Evolutionary conservation across 1,284 basidiomycete genomes (phyloP).

Genomic region (Trichosporon inkin): DNA sequence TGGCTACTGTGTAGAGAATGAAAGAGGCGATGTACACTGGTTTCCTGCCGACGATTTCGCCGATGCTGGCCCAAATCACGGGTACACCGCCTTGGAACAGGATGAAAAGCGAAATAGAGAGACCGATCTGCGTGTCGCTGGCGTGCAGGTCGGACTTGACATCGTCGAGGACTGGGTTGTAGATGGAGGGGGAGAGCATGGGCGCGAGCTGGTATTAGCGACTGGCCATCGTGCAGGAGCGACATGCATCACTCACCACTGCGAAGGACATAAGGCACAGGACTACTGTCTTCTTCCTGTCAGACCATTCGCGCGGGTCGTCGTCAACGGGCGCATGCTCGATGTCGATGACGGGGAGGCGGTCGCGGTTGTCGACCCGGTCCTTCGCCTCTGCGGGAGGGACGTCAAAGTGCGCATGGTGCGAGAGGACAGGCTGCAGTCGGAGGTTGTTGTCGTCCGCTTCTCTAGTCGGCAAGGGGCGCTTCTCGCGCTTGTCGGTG

Average conservation of each 20-base stretch:
- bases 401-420: constrained; percentile 27
- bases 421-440: constrained; percentile 7
- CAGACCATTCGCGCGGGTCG: constrained; percentile 72
- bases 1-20: constrained; percentile 60
- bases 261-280: constrained; percentile 37
- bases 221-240: neutral
- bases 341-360: constrained; percentile 54
- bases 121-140: constrained; percentile 63
- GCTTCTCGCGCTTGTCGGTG: neutral
- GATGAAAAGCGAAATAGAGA: constrained; percentile 72
- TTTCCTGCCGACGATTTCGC: constrained; percentile 77
- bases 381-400: constrained; percentile 17
- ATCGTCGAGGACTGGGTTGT: constrained; percentile 56
- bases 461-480: neutral
- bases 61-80: constrained; percentile 48
- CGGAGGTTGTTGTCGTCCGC: neutral
- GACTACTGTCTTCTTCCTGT: constrained; percentile 57
- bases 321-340: constrained; percentile 66
- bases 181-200: constrained; percentile 57
- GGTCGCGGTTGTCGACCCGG: constrained; percentile 5
- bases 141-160: constrained; percentile 65
- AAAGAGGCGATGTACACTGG: constrained; percentile 63
- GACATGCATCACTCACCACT: constrained; percentile 34
- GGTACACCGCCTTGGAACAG: constrained; percentile 52
- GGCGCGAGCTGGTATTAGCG: constrained; percentile 59